Conservation (phyloP, 495 filamentous ascomycete species). For the Annulohypoxylon nitens region DNA sequence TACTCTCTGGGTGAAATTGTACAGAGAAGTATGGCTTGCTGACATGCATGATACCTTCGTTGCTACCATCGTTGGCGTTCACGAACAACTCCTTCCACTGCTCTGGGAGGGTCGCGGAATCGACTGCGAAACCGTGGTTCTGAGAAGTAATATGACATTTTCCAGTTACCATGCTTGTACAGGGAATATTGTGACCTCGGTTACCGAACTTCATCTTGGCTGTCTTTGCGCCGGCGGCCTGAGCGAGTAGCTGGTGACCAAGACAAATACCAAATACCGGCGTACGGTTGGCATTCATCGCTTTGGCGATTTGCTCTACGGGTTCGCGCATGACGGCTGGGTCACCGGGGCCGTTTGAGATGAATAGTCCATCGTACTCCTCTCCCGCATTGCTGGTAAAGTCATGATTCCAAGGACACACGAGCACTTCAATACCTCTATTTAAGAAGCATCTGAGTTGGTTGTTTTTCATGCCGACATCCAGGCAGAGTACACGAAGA, state of each 20-base stretch:
- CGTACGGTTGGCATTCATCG: slow-evolving; percentile 78
- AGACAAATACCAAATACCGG: slow-evolving; percentile 98
- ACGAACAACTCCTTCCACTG: slow-evolving; percentile 95
- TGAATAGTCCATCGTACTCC: slow-evolving; percentile 94
- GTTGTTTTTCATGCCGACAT: slow-evolving; percentile 98
- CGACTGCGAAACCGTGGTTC: slow-evolving; percentile 96
- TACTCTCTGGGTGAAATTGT: slow-evolving; percentile 98
- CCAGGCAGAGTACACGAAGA: slow-evolving; percentile 88
- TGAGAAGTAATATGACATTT: slow-evolving; percentile 99
- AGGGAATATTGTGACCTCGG: slow-evolving; percentile 97
- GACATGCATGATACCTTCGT: slow-evolving; percentile 93
- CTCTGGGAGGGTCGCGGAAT: slow-evolving; percentile 76
- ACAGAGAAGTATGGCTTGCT: slow-evolving; percentile 95
- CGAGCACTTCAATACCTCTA: slow-evolving; percentile 92
- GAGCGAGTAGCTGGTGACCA: slow-evolving; percentile 92
- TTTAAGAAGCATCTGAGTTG: slow-evolving; percentile 92
- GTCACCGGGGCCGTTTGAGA: slow-evolving; percentile 97
- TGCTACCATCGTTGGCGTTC: slow-evolving; percentile 97
- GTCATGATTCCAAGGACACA: slow-evolving; percentile 96
- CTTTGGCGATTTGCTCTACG: slow-evolving; percentile 77
- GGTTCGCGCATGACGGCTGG: slow-evolving; percentile 84
- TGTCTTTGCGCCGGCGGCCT: slow-evolving; percentile 89
- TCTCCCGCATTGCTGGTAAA: slow-evolving; percentile 79
- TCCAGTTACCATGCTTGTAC: slow-evolving; percentile 92
- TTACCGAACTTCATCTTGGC: slow-evolving; percentile 99